Evolutionary conservation across 305 asterid genomes (phyloP).

Genomic region (Fraxinus sp.): DNA sequence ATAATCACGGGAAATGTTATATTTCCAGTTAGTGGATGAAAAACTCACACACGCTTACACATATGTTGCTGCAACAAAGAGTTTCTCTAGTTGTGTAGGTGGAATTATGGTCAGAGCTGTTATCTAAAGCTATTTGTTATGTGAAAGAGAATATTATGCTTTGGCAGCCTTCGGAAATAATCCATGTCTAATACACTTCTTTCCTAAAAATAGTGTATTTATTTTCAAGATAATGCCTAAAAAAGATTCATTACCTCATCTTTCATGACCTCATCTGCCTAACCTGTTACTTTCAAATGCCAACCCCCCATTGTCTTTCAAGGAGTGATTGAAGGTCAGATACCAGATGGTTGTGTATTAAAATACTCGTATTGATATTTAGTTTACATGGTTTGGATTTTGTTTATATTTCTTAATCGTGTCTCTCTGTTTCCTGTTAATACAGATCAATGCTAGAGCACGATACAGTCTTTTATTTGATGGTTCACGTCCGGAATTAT

Average conservation of each 20-base stretch:
- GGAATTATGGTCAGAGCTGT: slow-evolving; percentile 24
- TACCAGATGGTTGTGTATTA: slow-evolving; percentile 11
- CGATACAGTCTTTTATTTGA: slow-evolving; percentile 76
- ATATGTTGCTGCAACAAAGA: neutral
- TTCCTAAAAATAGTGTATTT: slow-evolving; percentile 18
- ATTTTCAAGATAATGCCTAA: slow-evolving; percentile 5
- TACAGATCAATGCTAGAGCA: slow-evolving; percentile 92
- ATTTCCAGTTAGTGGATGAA: slow-evolving; percentile 1
- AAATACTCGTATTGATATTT: slow-evolving; percentile 3
- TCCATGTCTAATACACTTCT: slow-evolving; percentile 16
- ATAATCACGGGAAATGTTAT: neutral
- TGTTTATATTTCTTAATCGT: slow-evolving; percentile 19
- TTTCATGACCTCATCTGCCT: neutral
- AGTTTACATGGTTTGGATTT: slow-evolving; percentile 5
- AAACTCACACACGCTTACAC: neutral
- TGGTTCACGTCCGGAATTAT: slow-evolving; percentile 81
- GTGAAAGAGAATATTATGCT: slow-evolving; percentile 17
- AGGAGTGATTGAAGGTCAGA: slow-evolving; percentile 9
- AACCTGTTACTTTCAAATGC: neutral
- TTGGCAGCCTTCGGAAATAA: slow-evolving; percentile 1
- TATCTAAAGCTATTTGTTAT: slow-evolving; percentile 18
- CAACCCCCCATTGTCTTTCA: slow-evolving; percentile 18
- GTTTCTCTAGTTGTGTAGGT: slow-evolving; percentile 19
- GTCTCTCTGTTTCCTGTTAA: slow-evolving; percentile 17
- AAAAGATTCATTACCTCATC: neutral